A percentile compares a stretch with the other conserved stretches of the same genome.
Conservation (phyloP, 768 basidiomycete genomes). For the Rhodocollybia butyracea region DNA sequence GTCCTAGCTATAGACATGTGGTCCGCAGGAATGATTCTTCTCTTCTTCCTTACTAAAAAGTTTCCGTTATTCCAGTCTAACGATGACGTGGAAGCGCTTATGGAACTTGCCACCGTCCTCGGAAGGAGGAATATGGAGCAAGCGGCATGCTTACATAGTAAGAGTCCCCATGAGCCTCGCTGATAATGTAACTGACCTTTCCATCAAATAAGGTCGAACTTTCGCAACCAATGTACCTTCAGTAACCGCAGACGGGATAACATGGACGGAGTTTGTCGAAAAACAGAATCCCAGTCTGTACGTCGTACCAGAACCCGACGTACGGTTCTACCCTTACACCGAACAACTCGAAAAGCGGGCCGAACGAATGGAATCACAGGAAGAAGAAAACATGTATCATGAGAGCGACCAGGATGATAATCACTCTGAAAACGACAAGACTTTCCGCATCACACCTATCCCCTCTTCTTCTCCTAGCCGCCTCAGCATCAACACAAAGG, state of each 20-base stretch:
- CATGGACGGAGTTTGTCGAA: conserved; percentile 75
- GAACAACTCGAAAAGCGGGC: conserved; percentile 17
- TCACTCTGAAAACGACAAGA: neutral
- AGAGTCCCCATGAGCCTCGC: conserved; percentile 21
- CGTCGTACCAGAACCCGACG: conserved; percentile 46
- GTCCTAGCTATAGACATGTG: conserved; percentile 98
- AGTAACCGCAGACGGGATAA: conserved; percentile 58
- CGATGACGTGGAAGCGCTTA: conserved; percentile 92
- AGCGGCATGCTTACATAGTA: conserved; percentile 86
- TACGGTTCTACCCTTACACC: conserved; percentile 52
- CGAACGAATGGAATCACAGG: neutral
- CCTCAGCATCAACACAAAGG: neutral
- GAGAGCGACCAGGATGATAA: neutral
- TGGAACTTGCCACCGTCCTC: conserved; percentile 90
- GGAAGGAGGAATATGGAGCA: conserved; percentile 82
- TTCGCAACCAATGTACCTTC: conserved; percentile 90
- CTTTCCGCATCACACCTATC: neutral
- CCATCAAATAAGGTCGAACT: conserved; percentile 92
- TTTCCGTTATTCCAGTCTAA: conserved; percentile 94
- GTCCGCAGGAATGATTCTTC: conserved; percentile 88
- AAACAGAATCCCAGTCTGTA: conserved; percentile 71
- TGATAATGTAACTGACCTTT: too few relatives aligned
- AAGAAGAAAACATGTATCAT: neutral
- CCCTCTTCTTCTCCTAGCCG: conserved; percentile 2
- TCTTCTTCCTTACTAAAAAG: conserved; percentile 89